Evolutionary conservation across 495 filamentous ascomycete species (phyloP).

Genomic region (Penicillium paxilli): DNA sequence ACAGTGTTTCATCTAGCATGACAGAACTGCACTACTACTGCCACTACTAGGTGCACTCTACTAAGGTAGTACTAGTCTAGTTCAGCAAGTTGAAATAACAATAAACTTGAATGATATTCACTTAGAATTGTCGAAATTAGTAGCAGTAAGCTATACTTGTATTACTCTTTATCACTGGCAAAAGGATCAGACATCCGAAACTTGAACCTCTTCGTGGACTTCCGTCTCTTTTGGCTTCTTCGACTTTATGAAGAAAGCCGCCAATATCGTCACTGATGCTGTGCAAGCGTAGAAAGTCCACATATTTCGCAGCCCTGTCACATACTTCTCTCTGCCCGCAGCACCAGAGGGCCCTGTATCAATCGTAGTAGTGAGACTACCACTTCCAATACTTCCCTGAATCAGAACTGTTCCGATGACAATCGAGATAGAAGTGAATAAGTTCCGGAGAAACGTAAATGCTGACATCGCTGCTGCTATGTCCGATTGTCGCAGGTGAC

Average conservation of each 20-base stretch:
- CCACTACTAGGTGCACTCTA: no score
- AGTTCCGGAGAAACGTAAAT: constrained; percentile 35
- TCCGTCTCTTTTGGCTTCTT: no score
- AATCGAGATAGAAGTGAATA: constrained; percentile 36
- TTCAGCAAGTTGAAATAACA: no score
- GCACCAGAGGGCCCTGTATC: background rate
- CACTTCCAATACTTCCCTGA: background rate
- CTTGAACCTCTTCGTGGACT: no score
- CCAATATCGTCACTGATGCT: background rate
- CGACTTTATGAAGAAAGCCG: background rate
- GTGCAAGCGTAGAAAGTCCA: background rate
- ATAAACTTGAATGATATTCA: no score
- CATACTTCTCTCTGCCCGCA: constrained; percentile 2
- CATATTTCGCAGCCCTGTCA: background rate
- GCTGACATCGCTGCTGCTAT: constrained; percentile 37
- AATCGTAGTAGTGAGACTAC: background rate
- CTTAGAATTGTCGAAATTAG: no score
- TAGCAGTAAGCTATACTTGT: no score
- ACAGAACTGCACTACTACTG: no score
- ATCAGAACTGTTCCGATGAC: constrained; percentile 41
- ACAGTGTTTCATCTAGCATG: no score
- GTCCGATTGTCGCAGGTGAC: constrained; percentile 27
- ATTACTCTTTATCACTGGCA: no score
- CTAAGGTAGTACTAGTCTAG: no score
- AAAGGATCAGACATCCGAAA: no score